Percentiles rank a stretch among this genome's conserved stretches.
Conservation (phyloP, 345 rosid genomes). For the Aquilaria sinensis region DNA sequence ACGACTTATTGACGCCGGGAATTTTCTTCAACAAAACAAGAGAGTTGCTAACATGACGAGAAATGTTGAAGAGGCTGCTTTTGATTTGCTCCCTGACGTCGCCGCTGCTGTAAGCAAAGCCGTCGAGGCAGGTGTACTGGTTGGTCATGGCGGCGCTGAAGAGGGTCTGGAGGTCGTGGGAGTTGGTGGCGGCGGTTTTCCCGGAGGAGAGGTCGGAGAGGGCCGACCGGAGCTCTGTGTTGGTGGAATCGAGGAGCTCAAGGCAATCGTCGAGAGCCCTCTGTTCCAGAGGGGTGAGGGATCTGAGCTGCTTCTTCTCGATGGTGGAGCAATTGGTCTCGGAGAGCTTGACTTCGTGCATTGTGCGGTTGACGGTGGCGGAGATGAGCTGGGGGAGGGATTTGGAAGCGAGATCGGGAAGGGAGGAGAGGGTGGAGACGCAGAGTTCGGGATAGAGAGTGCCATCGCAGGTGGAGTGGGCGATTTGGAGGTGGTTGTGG, state of each 20-base stretch:
- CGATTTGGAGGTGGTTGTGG: conserved; percentile 24
- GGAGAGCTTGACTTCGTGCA: conserved; percentile 38
- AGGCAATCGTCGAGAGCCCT: conserved; percentile 61
- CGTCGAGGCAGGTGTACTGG: conserved; percentile 90
- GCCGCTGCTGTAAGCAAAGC: conserved; percentile 43
- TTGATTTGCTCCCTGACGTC: conserved; percentile 37
- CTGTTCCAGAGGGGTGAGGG: conserved; percentile 27
- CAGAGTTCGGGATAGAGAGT: conserved; percentile 57
- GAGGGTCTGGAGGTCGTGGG: conserved; percentile 52
- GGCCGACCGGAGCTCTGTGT: conserved; percentile 37
- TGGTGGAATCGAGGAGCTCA: conserved; percentile 47
- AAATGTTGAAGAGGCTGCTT: conserved; percentile 40
- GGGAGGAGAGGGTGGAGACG: conserved; percentile 42
- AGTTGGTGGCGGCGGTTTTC: conserved; percentile 20
- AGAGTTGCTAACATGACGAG: conserved; percentile 60
- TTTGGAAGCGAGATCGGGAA: conserved; percentile 44
- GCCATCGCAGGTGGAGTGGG: conserved; percentile 37
- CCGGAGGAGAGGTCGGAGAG: conserved; percentile 35
- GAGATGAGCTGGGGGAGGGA: conserved; percentile 40
- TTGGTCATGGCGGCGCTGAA: conserved; percentile 76
- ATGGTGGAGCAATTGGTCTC: conserved; percentile 41
- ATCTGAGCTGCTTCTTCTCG: conserved; percentile 12
- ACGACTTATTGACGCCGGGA: conserved; percentile 27
- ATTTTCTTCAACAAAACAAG: conserved; percentile 56
- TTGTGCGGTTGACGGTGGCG: conserved; percentile 44